Base-by-base conservation (phyloP, 768 basidiomycete genomes). In the Russula virescens region DNA sequence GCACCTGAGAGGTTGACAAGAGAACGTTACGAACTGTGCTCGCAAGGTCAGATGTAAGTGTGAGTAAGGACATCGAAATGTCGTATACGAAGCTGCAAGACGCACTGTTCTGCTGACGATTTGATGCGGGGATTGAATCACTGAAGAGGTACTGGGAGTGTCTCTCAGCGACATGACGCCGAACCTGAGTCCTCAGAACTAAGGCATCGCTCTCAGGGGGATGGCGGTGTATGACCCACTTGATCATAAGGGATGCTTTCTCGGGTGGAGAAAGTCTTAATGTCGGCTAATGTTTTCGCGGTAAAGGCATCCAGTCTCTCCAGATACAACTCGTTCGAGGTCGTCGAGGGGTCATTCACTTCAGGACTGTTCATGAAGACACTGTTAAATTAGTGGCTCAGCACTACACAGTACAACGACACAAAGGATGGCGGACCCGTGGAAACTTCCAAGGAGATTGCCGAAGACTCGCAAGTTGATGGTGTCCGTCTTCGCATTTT, bases 291-390 rank as follows among this genome's bases (percentile, higher is more conserved):
- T 55, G 74, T 79, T 69, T 83, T 84, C 60, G 83, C 80, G 73
- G 84, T 82, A 67, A 88, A 84, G 0, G 82, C 76, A 59, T 87
- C 83, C 49, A 88, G 74, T 42, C 87, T 77, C 70, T 88, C 86
- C 58, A 82, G 72, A 68, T 83, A 88, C n/a, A 88, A 75, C 6
- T 67, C 80, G 68, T 86, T 81, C 48, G 74, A 74, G 38, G 75
- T 66, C 51, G 67, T 66, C 51, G 67, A 72, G 49, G 65, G 64
- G 40, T 71, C 68, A 60, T 73, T 70, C 42, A 63, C 42, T 46
- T 48, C 54, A 23, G 55, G 42, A 19, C 58, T 23, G 48, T 58
- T 23, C 68, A 69, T 60, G 13, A 53, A 35, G 43, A 43, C 9
- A 19, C 42, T 11, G 34, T 53, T 21, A 14, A 23, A 40, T 25